Evolutionary conservation across 768 basidiomycete species (phyloP).

Genomic region (Lactarius psammicola): DNA sequence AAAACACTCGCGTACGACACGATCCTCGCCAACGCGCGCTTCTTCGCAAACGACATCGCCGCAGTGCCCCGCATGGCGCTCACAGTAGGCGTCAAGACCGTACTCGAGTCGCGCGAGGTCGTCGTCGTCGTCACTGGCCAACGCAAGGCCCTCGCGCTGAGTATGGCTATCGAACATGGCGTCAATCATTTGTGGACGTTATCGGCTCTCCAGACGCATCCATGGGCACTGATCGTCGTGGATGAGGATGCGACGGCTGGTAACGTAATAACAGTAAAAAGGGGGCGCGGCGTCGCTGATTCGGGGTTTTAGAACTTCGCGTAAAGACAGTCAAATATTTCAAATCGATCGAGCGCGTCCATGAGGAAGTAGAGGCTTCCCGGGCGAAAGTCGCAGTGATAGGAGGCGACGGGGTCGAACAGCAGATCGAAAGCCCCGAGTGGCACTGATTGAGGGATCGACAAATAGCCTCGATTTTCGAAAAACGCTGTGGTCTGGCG

Average conservation of each 20-base stretch:
- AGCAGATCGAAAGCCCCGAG: constrained; percentile 7
- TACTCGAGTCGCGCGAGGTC: constrained; percentile 80
- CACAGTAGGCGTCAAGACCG: constrained; percentile 86
- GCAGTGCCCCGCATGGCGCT: constrained; percentile 84
- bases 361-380: constrained; percentile 72
- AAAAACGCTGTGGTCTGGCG: neutral
- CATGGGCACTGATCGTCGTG: constrained; percentile 86
- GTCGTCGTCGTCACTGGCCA: constrained; percentile 84
- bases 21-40: constrained; percentile 89
- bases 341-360: constrained; percentile 85
- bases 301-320: constrained; percentile 57
- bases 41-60: constrained; percentile 80
- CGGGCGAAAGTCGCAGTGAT: constrained; percentile 50
- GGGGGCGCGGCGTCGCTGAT: neutral
- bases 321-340: constrained; percentile 93
- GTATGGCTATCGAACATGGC: constrained; percentile 88
- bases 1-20: constrained; percentile 93
- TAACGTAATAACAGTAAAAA: constrained; percentile 36
- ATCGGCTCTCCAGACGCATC: constrained; percentile 80
- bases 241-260: constrained; percentile 87
- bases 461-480: too few relatives aligned
- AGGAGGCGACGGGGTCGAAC: constrained; percentile 34
- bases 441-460: neutral
- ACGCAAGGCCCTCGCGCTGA: constrained; percentile 79
- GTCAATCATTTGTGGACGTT: constrained; percentile 92